Percentiles rank a stretch among this genome's conserved stretches.
phyloP scores from a whole-genome alignment of 306 rosid genomes.

The Mimosa pudica region DNA sequence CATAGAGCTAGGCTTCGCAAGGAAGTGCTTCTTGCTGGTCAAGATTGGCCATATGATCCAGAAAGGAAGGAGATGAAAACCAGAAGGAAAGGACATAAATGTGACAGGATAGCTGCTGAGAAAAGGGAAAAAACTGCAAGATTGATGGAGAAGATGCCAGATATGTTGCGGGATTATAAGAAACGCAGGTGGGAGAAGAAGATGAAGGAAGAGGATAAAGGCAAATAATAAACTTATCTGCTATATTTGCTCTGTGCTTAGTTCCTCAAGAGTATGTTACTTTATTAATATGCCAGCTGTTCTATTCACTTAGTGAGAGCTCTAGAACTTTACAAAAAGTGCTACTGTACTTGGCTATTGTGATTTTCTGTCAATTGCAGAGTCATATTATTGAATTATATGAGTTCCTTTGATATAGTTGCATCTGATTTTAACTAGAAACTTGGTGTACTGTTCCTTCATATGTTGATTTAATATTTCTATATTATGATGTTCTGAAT shows the following conservation, averaged over 20 bases:
- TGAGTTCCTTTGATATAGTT: neutral
- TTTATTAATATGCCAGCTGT: too few relatives aligned
- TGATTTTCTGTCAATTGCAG: neutral
- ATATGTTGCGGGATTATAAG: constrained; percentile 74
- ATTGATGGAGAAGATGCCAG: constrained; percentile 89
- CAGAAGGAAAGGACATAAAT: constrained; percentile 86
- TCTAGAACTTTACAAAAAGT: neutral
- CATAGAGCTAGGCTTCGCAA: constrained; percentile 71
- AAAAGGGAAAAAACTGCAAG: constrained; percentile 77
- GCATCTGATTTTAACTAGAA: constrained; percentile 2
- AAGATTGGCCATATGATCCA: constrained; percentile 83
- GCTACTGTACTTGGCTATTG: neutral
- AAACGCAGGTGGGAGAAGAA: constrained; percentile 89
- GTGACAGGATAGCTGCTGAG: constrained; percentile 74
- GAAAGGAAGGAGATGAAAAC: constrained; percentile 82
- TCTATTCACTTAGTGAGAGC: too few relatives aligned
- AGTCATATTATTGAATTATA: neutral
- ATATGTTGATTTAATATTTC: constrained; percentile 18
- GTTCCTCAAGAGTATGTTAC: neutral
- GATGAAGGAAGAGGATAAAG: constrained; percentile 97
- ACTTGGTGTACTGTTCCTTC: neutral
- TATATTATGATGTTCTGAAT: neutral
- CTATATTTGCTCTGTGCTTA: constrained; percentile 27
- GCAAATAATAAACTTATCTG: constrained; percentile 40
- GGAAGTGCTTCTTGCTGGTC: constrained; percentile 75